Evolutionary conservation across 2,329 filamentous ascomycete species (phyloP).

Genomic region (Teratosphaeria zuluensis): DNA sequence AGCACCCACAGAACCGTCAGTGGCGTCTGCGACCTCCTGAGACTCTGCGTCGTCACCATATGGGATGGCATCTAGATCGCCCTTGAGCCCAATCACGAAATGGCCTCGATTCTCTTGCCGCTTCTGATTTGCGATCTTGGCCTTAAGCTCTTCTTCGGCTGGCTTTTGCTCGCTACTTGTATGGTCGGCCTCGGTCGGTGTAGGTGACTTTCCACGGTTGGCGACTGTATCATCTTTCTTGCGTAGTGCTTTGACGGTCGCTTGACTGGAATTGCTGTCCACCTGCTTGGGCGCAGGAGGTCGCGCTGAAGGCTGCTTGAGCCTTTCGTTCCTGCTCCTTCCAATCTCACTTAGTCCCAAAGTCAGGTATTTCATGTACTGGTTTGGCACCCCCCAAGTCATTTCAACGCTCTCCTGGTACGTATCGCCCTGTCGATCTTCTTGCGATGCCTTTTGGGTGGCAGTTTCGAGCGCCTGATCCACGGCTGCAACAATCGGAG

Average conservation of each 20-base stretch:
- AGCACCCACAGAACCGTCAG: slow-evolving; percentile 10
- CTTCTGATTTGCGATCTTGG: slow-evolving; percentile 49
- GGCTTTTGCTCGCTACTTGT: slow-evolving; percentile 24
- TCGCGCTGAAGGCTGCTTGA: background rate
- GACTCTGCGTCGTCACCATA: slow-evolving; percentile 32
- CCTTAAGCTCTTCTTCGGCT: slow-evolving; percentile 42
- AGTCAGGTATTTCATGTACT: slow-evolving; percentile 42
- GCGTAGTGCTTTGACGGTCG: slow-evolving; percentile 9
- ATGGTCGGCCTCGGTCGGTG: background rate
- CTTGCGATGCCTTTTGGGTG: slow-evolving; percentile 26
- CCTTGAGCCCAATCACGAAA: slow-evolving; percentile 61
- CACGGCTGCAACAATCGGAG: slow-evolving; percentile 34
- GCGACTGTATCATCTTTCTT: background rate
- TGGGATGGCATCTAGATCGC: slow-evolving; percentile 47
- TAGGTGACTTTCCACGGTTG: background rate
- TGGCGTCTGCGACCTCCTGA: slow-evolving; percentile 10
- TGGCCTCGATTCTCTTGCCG: slow-evolving; percentile 39
- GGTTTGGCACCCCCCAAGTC: slow-evolving; percentile 35
- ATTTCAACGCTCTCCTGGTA: slow-evolving; percentile 14
- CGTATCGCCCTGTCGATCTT: slow-evolving; percentile 2
- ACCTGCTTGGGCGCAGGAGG: slow-evolving; percentile 12
- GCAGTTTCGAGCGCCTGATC: slow-evolving; percentile 36
- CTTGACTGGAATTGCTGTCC: slow-evolving; percentile 12
- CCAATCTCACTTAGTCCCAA: slow-evolving; percentile 32
- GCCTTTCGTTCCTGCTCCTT: slow-evolving; percentile 9